Evolutionary conservation across 1,139 yeast species (phyloP).

Genomic region (Sugiyamaella japonica): DNA sequence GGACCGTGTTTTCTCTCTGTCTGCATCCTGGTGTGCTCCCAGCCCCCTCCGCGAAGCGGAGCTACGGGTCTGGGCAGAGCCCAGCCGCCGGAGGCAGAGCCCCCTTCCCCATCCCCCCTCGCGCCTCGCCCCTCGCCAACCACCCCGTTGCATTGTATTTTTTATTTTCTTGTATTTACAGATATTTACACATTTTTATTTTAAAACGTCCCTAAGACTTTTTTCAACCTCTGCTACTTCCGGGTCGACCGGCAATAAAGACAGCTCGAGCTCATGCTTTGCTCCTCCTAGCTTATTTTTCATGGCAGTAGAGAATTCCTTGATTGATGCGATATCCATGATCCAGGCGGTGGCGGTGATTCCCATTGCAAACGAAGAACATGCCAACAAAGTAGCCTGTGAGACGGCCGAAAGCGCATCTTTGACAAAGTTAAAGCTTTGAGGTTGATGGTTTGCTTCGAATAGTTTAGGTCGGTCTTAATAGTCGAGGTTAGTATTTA

Average conservation of each 20-base stretch:
- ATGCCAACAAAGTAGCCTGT: constrained; percentile 74
- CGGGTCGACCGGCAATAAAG: constrained; percentile 60
- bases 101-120: too few relatives aligned
- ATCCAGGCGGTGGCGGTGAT: constrained; percentile 80
- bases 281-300: constrained; percentile 69
- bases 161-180: background rate
- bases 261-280: constrained; percentile 45
- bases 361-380: constrained; percentile 69
- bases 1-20: too few relatives aligned
- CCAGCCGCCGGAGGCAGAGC: too few relatives aligned
- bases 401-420: constrained; percentile 90
- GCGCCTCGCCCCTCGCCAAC: too few relatives aligned
- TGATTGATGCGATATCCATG: constrained; percentile 63
- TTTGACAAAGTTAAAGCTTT: constrained; percentile 71
- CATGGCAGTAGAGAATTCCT: constrained; percentile 74
- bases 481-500: constrained; percentile 12
- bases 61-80: too few relatives aligned
- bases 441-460: constrained; percentile 86
- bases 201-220: constrained; percentile 39
- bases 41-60: too few relatives aligned
- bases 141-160: background rate
- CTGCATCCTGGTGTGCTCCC: too few relatives aligned
- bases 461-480: constrained; percentile 70
- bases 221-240: constrained; percentile 61
- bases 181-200: constrained; percentile 5